Evolutionary conservation across 192 early-diverging fungal genomes (phyloP).

Genomic region (Geranomyces variabilis): DNA sequence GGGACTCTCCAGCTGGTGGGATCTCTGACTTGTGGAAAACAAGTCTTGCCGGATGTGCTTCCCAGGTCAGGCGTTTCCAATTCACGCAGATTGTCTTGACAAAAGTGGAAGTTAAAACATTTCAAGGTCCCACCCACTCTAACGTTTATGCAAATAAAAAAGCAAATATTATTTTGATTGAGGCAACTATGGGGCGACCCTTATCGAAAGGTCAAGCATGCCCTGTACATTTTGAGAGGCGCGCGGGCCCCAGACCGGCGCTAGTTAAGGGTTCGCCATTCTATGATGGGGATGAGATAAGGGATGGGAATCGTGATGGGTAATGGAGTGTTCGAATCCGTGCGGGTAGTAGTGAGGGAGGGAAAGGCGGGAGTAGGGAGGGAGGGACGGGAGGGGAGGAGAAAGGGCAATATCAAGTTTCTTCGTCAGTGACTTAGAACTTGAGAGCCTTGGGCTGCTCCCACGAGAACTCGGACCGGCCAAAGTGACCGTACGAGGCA

Average conservation of each 20-base stretch:
- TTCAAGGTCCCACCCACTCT: too few species aligned
- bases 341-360: background rate
- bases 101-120: too few species aligned
- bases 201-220: conserved; percentile 2
- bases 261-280: background rate
- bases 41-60: too few species aligned
- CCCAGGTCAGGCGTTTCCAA: too few species aligned
- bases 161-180: background rate
- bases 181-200: conserved; percentile 27
- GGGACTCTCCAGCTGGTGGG: too few species aligned
- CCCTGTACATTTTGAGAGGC: conserved; percentile 16
- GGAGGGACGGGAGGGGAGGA: too few species aligned
- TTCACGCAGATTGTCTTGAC: too few species aligned
- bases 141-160: too few species aligned
- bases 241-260: conserved; percentile 24
- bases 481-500: conserved; percentile 86
- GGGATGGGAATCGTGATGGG: background rate
- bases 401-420: background rate
- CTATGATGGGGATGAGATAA: background rate
- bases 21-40: too few species aligned
- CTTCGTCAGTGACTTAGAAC: conserved; percentile 50
- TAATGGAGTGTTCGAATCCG: background rate
- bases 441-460: conserved; percentile 81
- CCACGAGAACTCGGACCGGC: conserved; percentile 90
- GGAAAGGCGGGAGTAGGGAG: too few species aligned